These are phyloP conservation scores for Fomitopsis palustris DNA, from an alignment of 1,284 basidiomycete genomes.

Conservation along the genomic window DNA sequence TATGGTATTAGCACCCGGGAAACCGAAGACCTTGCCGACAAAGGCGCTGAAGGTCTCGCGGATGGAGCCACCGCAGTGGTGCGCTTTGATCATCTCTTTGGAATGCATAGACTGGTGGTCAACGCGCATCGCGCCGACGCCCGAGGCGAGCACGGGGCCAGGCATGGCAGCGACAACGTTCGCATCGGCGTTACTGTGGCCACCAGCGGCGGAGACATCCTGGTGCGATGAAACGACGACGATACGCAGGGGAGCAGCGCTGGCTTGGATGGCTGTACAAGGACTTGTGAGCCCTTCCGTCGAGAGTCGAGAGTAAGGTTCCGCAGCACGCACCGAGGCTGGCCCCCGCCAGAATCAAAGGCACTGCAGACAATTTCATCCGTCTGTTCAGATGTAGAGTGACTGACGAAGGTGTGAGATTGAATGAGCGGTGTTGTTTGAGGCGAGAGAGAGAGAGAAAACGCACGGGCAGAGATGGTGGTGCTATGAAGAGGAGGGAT, in stretches of 20 bases:
- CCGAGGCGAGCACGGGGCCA: neutral
- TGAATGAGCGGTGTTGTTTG: neutral
- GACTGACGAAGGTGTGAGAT: neutral
- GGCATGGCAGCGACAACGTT: neutral
- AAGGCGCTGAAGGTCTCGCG: slow-evolving; percentile 4
- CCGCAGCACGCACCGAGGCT: slow-evolving; percentile 9
- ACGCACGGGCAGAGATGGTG: neutral
- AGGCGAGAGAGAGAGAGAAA: neutral
- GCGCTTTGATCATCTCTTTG: neutral
- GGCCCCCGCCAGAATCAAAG: slow-evolving; percentile 8
- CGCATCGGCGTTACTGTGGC: neutral
- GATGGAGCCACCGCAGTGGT: slow-evolving; percentile 3
- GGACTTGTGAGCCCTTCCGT: neutral
- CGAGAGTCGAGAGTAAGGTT: neutral
- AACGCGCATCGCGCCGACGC: neutral
- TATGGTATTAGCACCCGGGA: neutral
- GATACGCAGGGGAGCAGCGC: slow-evolving; percentile 7
- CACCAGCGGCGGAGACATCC: neutral
- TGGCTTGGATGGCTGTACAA: slow-evolving; percentile 2
- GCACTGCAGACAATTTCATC: slow-evolving; percentile 3
- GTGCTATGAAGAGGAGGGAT: neutral
- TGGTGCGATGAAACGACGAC: slow-evolving; percentile 8
- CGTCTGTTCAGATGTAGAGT: neutral
- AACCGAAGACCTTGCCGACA: slow-evolving; percentile 5
- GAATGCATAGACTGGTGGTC: neutral